Evolutionary conservation across 208 protist species (phyloP).

Genomic region (Trypanosoma vivax): DNA sequence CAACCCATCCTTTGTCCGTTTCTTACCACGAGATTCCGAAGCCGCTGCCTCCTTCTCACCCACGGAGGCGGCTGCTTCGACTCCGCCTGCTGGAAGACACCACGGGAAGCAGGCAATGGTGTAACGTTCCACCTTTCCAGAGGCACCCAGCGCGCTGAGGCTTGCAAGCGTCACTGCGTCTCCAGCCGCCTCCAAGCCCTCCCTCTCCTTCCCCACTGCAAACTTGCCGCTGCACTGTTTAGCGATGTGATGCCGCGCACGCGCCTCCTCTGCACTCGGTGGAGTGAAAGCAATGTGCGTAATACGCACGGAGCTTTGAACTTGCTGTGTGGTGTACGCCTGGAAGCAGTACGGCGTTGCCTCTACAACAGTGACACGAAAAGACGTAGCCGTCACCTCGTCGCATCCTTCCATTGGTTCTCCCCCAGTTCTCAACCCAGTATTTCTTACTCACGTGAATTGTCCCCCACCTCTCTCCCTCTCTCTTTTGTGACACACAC

Average conservation of each 20-base stretch:
- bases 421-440: not conserved
- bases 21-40: conserved; percentile 1
- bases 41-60: not conserved
- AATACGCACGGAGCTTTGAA: conserved; percentile 49
- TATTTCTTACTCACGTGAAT: not conserved
- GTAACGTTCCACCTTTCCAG: conserved; percentile 38
- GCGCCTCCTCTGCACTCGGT: conserved; percentile 33
- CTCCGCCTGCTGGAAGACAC: not conserved
- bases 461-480: not conserved
- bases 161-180: conserved; percentile 27
- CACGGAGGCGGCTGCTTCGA: not conserved
- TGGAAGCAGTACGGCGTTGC: conserved; percentile 56
- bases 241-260: conserved; percentile 22
- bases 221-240: too few species aligned
- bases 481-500: too few species aligned
- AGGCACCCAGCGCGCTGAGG: conserved; percentile 36
- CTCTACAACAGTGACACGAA: conserved; percentile 53
- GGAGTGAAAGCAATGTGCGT: conserved; percentile 76
- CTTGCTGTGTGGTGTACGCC: conserved; percentile 36
- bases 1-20: not conserved
- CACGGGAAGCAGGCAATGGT: conserved; percentile 34
- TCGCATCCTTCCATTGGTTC: conserved; percentile 19
- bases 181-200: too few species aligned
- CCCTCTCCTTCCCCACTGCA: too few species aligned
- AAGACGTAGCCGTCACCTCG: conserved; percentile 48